A percentile compares a stretch with the other conserved stretches of the same genome.
These are phyloP conservation scores for Trypanosoma rangeli DNA, from an alignment of 208 protist genomes.

Conservation along the genomic window DNA sequence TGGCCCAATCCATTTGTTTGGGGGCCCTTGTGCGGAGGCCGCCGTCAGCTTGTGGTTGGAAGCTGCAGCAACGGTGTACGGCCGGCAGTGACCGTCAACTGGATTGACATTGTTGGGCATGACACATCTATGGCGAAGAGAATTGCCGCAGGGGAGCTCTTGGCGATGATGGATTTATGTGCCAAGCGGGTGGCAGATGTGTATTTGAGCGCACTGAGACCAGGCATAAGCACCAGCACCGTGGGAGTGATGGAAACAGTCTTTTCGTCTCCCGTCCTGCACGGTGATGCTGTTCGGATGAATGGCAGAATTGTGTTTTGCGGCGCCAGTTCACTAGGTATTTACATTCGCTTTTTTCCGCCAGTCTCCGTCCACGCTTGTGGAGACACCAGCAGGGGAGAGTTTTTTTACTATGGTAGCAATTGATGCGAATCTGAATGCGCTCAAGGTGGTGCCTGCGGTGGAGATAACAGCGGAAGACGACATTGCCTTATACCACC, in stretches of 20 bases:
- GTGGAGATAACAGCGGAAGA: slow-evolving; percentile 69
- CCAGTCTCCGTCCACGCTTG: slow-evolving; percentile 55
- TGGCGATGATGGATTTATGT: slow-evolving; percentile 88
- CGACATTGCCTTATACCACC: slow-evolving; percentile 64
- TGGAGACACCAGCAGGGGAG: slow-evolving; percentile 62
- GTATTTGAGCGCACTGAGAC: slow-evolving; percentile 24
- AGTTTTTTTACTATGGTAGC: slow-evolving; percentile 90
- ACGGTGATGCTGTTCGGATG: slow-evolving; percentile 84
- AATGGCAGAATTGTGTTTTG: slow-evolving; percentile 76
- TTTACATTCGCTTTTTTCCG: slow-evolving; percentile 80
- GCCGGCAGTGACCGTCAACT: slow-evolving; percentile 48
- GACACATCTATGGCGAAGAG: slow-evolving; percentile 46
- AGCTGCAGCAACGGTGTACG: slow-evolving; percentile 58
- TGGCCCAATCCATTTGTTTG: slow-evolving; percentile 1
- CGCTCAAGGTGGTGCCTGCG: slow-evolving; percentile 78
- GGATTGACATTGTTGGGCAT: slow-evolving; percentile 76
- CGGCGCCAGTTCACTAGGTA: slow-evolving; percentile 77
- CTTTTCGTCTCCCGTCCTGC: slow-evolving; percentile 78
- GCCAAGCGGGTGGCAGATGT: slow-evolving; percentile 62
- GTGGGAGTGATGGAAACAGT: slow-evolving; percentile 83
- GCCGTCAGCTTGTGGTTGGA: slow-evolving; percentile 49
- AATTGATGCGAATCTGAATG: slow-evolving; percentile 72
- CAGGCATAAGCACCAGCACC: slow-evolving; percentile 52
- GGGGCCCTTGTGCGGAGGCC: neutral
- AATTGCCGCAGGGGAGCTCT: slow-evolving; percentile 75